A percentile compares a stretch with the other conserved stretches of the same genome.
These are phyloP conservation scores for Desmodesmus armatus DNA, from an alignment of 139 green algal genomes.

Conservation along the genomic window DNA sequence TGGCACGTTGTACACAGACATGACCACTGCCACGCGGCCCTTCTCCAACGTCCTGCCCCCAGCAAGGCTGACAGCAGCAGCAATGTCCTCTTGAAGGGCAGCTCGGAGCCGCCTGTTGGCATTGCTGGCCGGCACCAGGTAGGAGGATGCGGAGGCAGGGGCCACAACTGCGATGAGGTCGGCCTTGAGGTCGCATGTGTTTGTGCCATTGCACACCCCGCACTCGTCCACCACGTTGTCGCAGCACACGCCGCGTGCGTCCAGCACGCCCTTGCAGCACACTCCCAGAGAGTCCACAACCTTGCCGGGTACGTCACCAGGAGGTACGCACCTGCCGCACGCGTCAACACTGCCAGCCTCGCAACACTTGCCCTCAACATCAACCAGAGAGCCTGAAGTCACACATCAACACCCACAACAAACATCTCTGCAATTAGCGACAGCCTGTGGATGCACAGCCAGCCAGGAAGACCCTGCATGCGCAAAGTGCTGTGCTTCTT, in stretches of 20 bases:
- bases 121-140: conserved; percentile 19
- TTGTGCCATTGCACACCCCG: conserved; percentile 47
- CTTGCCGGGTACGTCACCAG: conserved; percentile 33
- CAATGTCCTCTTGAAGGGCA: conserved; percentile 5
- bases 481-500: too few species aligned
- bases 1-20: conserved; percentile 3
- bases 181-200: conserved; percentile 7
- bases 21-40: neutral
- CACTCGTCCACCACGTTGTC: conserved; percentile 43
- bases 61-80: neutral
- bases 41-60: conserved; percentile 18
- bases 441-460: too few species aligned
- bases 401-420: neutral
- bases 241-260: conserved; percentile 46
- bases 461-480: too few species aligned
- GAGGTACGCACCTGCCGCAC: conserved; percentile 47
- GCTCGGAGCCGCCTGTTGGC: conserved; percentile 16
- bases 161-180: neutral
- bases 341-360: conserved; percentile 32
- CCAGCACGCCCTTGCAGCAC: conserved; percentile 41
- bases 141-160: neutral
- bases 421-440: too few species aligned
- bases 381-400: conserved; percentile 18
- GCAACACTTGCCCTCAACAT: conserved; percentile 35
- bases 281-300: conserved; percentile 30